Percentiles rank a stretch among this genome's conserved stretches.
Evolutionary conservation across 768 basidiomycete species (phyloP).

Genomic region (Calocybe gangraenosa): DNA sequence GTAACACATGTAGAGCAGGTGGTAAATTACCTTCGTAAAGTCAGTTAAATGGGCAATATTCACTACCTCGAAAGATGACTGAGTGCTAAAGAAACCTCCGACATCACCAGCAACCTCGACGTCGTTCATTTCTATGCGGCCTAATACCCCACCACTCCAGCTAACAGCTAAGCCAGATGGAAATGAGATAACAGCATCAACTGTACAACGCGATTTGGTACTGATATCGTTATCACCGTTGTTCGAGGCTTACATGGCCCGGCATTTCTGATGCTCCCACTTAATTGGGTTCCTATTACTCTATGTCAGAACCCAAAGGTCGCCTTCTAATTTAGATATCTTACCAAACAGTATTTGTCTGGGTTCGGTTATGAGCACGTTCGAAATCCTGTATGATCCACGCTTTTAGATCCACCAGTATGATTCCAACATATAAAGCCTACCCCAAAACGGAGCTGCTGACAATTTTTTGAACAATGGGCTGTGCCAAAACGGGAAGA

Average conservation of each 20-base stretch:
- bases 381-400: slow-evolving; percentile 41
- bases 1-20: not conserved
- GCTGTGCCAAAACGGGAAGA: slow-evolving; percentile 64
- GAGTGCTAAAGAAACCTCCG: slow-evolving; percentile 53
- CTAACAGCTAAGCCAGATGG: slow-evolving; percentile 54
- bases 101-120: slow-evolving; percentile 57
- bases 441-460: slow-evolving; percentile 53
- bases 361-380: slow-evolving; percentile 58
- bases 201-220: slow-evolving; percentile 23
- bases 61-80: slow-evolving; percentile 54
- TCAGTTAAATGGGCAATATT: slow-evolving; percentile 53
- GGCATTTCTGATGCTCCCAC: slow-evolving; percentile 62
- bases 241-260: slow-evolving; percentile 57
- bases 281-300: slow-evolving; percentile 42
- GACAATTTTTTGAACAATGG: slow-evolving; percentile 73
- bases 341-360: slow-evolving; percentile 54
- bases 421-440: slow-evolving; percentile 4
- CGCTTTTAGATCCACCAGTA: not conserved
- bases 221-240: not conserved
- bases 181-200: slow-evolving; percentile 68
- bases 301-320: not conserved
- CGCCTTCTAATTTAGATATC: slow-evolving; percentile 4
- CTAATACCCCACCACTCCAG: slow-evolving; percentile 56
- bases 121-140: slow-evolving; percentile 56
- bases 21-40: slow-evolving; percentile 52